Base-by-base conservation (phyloP, 176 grass and related monocot genomes). In the Triticum timopheevii region DNA sequence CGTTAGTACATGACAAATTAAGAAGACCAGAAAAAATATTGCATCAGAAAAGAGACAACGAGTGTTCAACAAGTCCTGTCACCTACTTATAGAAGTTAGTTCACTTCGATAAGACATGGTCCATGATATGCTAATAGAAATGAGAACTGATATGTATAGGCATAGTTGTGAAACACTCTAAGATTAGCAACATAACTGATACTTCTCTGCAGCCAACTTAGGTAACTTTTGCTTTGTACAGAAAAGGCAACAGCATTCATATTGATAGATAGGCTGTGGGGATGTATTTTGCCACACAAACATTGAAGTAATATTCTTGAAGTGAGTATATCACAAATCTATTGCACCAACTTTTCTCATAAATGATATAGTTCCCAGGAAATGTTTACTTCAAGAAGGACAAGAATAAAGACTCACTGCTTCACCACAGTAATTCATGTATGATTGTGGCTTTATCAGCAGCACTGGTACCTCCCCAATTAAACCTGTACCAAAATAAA, bases 341-440 rank as follows among this genome's bases (percentile, higher is more conserved):
- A 34, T 86, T 81, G 61, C 20, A 78, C 33, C 3, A 78, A 40
- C 40, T 77, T 23, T 77, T 77, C 69, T 47, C 28, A 56, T 25
- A 81, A 75, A 50, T 45, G 80, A 91, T 25, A 61, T 20, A 63
- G 8, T 30, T 77, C 12, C 4, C 45, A 4, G 61, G 5, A 87
- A 84, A 63, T 66, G 69, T 68, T 66, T 84, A 30, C 28, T 91
- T 68, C 39, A 73, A 83, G 28, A 39, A 42, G 40, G 44, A 30
- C 30, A 87, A 61, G 34, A 62, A 78, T 58, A 74, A 84, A 27
- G 74, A 95, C 93, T 92, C 59, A 95, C 94, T 59, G 90, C 88
- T 87, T 99, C 97, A 39, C 92, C 92, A 13, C 90, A 90, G 85
- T 94, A 99, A 85, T 99, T 99, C 90, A 96, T 94, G 80, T 99